Evolutionary conservation across 2,329 filamentous ascomycete genomes (phyloP), one percentile per base, ranked within the genome.

Genomic region (Colletotrichum sp.): DNA sequence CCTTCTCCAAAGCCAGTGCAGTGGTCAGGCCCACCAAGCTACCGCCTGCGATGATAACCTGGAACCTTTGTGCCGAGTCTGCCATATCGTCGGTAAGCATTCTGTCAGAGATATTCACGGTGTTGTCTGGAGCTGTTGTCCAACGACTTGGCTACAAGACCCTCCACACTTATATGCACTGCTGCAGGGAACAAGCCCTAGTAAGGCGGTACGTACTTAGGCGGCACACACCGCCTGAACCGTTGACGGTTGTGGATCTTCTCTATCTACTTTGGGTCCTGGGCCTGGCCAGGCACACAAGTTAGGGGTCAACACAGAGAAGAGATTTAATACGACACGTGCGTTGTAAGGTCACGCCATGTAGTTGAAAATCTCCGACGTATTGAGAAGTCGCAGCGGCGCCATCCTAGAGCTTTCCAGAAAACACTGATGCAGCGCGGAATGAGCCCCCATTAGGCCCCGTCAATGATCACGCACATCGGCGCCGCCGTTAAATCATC

Each of bases 11-110:
- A 57, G 21, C 52, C 52, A 57, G 52, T 57, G 52, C 52, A 24
- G 52, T 57, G 52, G 52, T 57, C 21, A 57, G 52, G 52, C 52
- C 52, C 24, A 57, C 52, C 52, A 57, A 16, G 21, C 52, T 57
- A 57, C 52, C 52, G 6, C 52, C 52, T 1, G 52, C 52, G 15
- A 57, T 57, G 52, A 57, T 57, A 26, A 57, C 13, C 5, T 57
- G 52, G 21, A 57, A 57, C 52, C 52, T 57, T 57, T 26, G 21
- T 57, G 52, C 24, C 52, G 52, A 57, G 52, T 26, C 52, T 57
- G 52, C 52, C 52, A 57, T 57, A 0, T 57, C 8, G 13, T 57
- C 18, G 39, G 39, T 48, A 48, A 48, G 18, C 39, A n/a, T 57
- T 57, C 52, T 24, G 24, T 57, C 52, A 26, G 52, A 24, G 1